Conservation (phyloP, 1,139 yeast species). For the Candida neerlandica region DNA sequence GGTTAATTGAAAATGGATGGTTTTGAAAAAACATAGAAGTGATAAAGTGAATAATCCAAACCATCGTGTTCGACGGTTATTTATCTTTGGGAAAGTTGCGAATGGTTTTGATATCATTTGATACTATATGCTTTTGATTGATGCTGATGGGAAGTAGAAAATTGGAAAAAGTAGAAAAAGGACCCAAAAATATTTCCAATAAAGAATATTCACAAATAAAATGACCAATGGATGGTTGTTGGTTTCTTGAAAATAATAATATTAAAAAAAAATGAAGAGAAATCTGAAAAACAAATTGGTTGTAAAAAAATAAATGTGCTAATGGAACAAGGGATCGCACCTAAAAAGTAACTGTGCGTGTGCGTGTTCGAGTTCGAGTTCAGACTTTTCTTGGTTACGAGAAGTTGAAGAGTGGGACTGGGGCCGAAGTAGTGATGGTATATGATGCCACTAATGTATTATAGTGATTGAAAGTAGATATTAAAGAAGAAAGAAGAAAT, state of each 20-base stretch:
- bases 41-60: conserved; percentile 12
- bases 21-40: conserved; percentile 18
- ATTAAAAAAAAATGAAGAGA: background rate
- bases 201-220: background rate
- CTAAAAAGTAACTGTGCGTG: background rate
- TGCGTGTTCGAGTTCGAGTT: too few species aligned
- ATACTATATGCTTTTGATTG: background rate
- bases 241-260: background rate
- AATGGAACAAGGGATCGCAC: background rate
- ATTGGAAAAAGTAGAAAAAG: too few species aligned
- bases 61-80: conserved; percentile 1
- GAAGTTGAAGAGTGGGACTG: too few species aligned
- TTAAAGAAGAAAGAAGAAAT: too few species aligned
- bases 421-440: too few species aligned
- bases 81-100: conserved; percentile 2
- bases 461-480: too few species aligned
- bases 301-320: background rate
- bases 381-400: too few species aligned
- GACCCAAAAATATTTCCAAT: too few species aligned
- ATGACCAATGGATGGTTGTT: background rate
- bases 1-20: conserved; percentile 15
- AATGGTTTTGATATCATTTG: conserved; percentile 1
- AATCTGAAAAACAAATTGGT: background rate
- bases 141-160: too few species aligned
- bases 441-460: too few species aligned